Evolutionary conservation across 192 early-diverging fungal genomes (phyloP), one percentile per base, ranked within the genome.

Genomic region (Coemansia sp.): DNA sequence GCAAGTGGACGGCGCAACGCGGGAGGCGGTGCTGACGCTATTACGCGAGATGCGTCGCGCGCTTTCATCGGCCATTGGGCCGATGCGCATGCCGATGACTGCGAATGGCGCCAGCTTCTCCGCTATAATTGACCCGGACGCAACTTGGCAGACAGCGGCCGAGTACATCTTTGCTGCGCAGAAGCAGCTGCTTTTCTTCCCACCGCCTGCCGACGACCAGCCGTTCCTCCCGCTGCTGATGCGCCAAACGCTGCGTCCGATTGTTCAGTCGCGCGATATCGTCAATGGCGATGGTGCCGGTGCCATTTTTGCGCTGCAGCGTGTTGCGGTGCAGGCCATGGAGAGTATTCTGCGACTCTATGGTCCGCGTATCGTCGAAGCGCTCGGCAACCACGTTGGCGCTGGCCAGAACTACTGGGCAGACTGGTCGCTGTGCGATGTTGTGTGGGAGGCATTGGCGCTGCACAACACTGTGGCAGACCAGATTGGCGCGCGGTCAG

Each of bases 1-100:
- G 45, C 89, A 91, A 56, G 76, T 84, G 5, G 92, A 90, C 23
- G 70, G 84, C 0, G 88, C 85, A 53, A 79, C 93, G 1, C 85
- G 94, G n/a, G 90, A 93, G 37, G 77, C 95, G 1, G 94, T 94
- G 59, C 84, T 92, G 15, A 87, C 85, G 23, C 72, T 98, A 26
- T 84, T 95, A 64, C 87, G 92, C 49, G 90, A 94, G 65, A 74
- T 99, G 56, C 89, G 88, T 23, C 84, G 90, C 65, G 92, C 95
- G 26, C 65, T 84, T 50, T 61, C 77, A 0, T 71, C 73, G 1
- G 49, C 62, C 18, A 57, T 67, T 21, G 56, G 60, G n/a, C n/a
- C 47, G 13, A 48, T 60, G 4, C 64, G 64, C 11, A 65, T 54
- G 1, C 58, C 47, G 0, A 44, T 50, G 12, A 57, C 59, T 3